These are phyloP conservation scores for Pythium pyrilobum DNA, from an alignment of 352 stramenopile genomes.

Conservation along the genomic window DNA sequence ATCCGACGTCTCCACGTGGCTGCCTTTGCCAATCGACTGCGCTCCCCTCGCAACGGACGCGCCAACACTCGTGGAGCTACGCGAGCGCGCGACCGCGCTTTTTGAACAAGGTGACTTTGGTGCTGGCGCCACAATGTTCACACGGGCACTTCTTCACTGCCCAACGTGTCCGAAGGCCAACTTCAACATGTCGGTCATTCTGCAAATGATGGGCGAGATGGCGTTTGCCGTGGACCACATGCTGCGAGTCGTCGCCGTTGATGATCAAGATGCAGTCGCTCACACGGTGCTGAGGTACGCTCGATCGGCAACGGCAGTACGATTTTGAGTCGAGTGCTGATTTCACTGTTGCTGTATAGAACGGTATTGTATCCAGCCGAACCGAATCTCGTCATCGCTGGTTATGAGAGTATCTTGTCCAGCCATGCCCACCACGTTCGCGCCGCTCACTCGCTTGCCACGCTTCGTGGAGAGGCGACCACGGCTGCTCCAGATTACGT, in stretches of 20 bases:
- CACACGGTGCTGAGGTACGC: conserved; percentile 64
- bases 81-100: conserved; percentile 27
- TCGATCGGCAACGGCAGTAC: neutral
- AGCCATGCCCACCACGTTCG: conserved; percentile 38
- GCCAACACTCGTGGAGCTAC: conserved; percentile 31
- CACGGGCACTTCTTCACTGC: conserved; percentile 35
- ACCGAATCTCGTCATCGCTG: conserved; percentile 39
- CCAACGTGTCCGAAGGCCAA: conserved; percentile 57
- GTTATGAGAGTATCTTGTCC: conserved; percentile 43
- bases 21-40: neutral
- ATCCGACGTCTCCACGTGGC: neutral
- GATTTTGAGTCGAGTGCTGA: neutral
- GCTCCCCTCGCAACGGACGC: neutral
- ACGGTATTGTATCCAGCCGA: conserved; percentile 62
- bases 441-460: conserved; percentile 59
- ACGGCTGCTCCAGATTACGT: conserved; percentile 63
- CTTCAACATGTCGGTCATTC: conserved; percentile 74
- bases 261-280: conserved; percentile 69
- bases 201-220: conserved; percentile 63
- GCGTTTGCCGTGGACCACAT: conserved; percentile 65
- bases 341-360: conserved; percentile 13
- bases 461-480: conserved; percentile 40
- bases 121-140: conserved; percentile 38
- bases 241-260: conserved; percentile 55
- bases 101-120: conserved; percentile 60